Evolutionary conservation across 257 asterid species (phyloP), one percentile per base, ranked within the genome.

Genomic region (Ilex aquifolium): DNA sequence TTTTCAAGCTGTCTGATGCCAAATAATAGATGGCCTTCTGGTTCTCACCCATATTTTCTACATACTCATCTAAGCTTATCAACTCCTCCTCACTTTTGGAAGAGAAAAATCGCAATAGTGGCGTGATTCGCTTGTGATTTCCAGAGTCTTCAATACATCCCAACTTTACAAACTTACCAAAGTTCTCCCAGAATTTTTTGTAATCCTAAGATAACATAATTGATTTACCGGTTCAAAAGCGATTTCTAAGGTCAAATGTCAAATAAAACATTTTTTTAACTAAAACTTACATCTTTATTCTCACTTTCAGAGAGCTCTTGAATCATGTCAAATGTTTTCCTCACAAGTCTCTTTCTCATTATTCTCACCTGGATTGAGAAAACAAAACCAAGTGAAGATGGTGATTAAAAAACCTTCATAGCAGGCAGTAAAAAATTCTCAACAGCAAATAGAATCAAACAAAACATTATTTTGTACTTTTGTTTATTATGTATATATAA

Each of bases 141-240:
- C 97, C 99, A 50, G 95, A 72, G 85, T 92, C 99, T 76, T 92
- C 99, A 51, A 92, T 86, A 69, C 99, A 93, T 44, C 99, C 97
- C 83, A 93, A 61, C 77, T 93, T 88, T 76, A 92, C 55, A 76
- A 90, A 90, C 71, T 85, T 93, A 2, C 99, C 99, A 2, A 93
- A 93, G 70, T 93, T 93, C 79, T 93, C 99, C 99, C 99, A 93
- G 72, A 93, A 89, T 29, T 92, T 93, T 63, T 93, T 90, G 82
- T 90, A 93, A 77, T 88, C 99, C 99, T 93, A 76, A 30, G 67
- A 51, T 49, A 27, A 62, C 55, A 77, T 7, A 67, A 65, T 44
- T 57, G 39, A 15, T 53, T 21, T 21, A 21, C 62, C 54, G 36
- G 30, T 7, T 29, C 48, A 51, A 69, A 32, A 36, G 39, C 3